Conservation (phyloP, 176 grass and related monocot genomes). For the Triticum monococcum region DNA sequence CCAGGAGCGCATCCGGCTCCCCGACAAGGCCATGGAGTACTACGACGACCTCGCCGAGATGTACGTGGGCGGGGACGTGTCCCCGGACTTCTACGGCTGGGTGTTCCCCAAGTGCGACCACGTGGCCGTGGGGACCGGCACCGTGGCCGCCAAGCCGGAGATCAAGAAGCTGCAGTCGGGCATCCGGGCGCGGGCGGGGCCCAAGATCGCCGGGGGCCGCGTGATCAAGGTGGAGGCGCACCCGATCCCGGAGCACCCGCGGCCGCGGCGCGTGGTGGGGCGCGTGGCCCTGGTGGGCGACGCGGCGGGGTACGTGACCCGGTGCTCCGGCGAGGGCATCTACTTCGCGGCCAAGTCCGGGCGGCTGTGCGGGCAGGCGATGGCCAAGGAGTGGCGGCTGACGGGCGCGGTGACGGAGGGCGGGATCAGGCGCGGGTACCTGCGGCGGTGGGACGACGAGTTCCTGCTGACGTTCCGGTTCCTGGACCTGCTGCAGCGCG, state of each 20-base stretch:
- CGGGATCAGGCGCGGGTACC: constrained; percentile 63
- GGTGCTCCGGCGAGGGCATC: constrained; percentile 91
- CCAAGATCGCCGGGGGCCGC: constrained; percentile 68
- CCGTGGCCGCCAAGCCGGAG: constrained; percentile 61
- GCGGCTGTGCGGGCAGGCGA: constrained; percentile 71
- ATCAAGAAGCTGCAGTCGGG: constrained; percentile 70
- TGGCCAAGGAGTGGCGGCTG: constrained; percentile 68
- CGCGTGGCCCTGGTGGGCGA: constrained; percentile 83
- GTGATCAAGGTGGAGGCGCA: constrained; percentile 84
- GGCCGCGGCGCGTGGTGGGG: constrained; percentile 75
- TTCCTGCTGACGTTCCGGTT: constrained; percentile 79
- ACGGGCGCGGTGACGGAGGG: constrained; percentile 68
- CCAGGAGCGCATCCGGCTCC: constrained; percentile 92
- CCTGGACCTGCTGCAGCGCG: constrained; percentile 72
- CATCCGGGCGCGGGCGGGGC: constrained; percentile 55
- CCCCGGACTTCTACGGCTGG: constrained; percentile 95
- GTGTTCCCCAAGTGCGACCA: constrained; percentile 99
- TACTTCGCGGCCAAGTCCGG: constrained; percentile 99
- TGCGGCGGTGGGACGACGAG: constrained; percentile 85
- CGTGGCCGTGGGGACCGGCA: constrained; percentile 88
- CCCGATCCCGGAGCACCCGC: constrained; percentile 93
- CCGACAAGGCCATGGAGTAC: constrained; percentile 58
- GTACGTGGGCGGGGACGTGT: constrained; percentile 88
- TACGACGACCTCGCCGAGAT: constrained; percentile 97
- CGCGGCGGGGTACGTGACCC: constrained; percentile 87